Evolutionary conservation across 345 rosid genomes (phyloP), one percentile per base, ranked within the genome.

Genomic region (Noccaea caerulescens): DNA sequence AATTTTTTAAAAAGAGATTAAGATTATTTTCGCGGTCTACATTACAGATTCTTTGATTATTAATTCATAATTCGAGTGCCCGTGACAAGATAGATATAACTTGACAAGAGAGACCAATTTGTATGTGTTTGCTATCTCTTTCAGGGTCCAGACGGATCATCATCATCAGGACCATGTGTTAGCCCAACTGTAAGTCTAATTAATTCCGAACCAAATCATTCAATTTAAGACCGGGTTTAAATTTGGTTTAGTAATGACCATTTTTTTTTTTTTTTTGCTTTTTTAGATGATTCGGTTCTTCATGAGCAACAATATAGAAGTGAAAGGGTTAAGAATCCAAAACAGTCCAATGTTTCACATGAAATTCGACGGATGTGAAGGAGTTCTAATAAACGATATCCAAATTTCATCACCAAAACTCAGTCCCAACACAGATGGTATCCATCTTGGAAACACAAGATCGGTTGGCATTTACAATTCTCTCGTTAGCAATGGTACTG

Each of bases 301-400:
- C 83, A 86, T 94, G 95, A 94, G 99, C 86, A 83, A 89, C 23
- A 94, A 94, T 20, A 58, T 94, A 66, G 96, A 59, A 2, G 89
- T 91, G 0, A 86, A 71, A 63, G 91, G 86, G 16, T 49, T 94
- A 53, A 75, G 71, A 44, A 91, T 94, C 34, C 96, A 94, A 73
- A 94, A 94, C 85, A 94, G 97, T 45, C 99, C 99, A 3, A 91
- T 87, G 34, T 83, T 94, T 66, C 99, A 91, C 79, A 83, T 94
- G 87, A 94, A 94, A 77, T 94, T 94, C 27, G 99, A 94, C 20
- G 99, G 99, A 14, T 94, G 99, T 36, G 76, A 91, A 76, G 96
- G 97, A 39, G 99, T 94, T 42, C 0, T 74, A 13, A 86, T 94
- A 0, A 81, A 88, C 8, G 83, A 80, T 30, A 57, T 94, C 3